These are phyloP conservation scores for Pichia kudriavzevii DNA, from an alignment of 1,139 yeast genomes.

Conservation along the genomic window DNA sequence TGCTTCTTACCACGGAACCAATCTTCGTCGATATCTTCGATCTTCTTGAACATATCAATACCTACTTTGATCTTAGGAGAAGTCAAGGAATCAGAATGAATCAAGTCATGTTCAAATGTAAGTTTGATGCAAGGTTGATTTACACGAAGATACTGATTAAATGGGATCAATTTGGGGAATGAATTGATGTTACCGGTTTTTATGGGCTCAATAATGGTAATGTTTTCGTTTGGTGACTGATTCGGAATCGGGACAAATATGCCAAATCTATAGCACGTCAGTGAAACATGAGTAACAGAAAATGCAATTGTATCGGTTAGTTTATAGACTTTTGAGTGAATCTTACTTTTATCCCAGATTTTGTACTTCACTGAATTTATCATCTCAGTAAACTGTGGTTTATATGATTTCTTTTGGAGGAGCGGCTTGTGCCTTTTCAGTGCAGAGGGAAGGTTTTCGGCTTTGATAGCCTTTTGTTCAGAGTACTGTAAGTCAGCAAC, in stretches of 20 bases:
- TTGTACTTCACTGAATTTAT: conserved; percentile 4
- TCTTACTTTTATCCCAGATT: conserved; percentile 1
- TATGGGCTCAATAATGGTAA: conserved; percentile 13
- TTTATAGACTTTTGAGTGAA: conserved; percentile 10
- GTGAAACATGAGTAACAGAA: conserved; percentile 16
- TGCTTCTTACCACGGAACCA: conserved; percentile 14
- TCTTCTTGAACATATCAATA: conserved; percentile 12
- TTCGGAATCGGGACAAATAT: conserved; percentile 23
- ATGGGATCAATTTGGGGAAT: conserved; percentile 8
- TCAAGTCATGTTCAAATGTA: conserved; percentile 13
- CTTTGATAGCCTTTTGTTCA: background rate
- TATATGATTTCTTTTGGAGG: conserved; percentile 4
- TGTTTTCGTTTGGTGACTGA: conserved; percentile 14
- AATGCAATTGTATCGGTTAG: conserved; percentile 20
- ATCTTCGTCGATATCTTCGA: conserved; percentile 11
- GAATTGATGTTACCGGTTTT: conserved; percentile 7
- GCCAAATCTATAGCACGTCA: conserved; percentile 16
- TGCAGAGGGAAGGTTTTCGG: conserved; percentile 6
- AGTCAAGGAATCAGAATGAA: conserved; percentile 12
- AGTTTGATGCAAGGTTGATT: conserved; percentile 15
- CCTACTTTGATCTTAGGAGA: conserved; percentile 12
- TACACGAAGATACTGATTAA: conserved; percentile 6
- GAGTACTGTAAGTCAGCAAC: conserved; percentile 11
- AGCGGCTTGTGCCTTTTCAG: conserved; percentile 7
- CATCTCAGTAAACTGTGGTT: conserved; percentile 5